phyloP scores from a whole-genome alignment of 2,329 filamentous ascomycete species.

The Fusarium sterilihyphosum region DNA sequence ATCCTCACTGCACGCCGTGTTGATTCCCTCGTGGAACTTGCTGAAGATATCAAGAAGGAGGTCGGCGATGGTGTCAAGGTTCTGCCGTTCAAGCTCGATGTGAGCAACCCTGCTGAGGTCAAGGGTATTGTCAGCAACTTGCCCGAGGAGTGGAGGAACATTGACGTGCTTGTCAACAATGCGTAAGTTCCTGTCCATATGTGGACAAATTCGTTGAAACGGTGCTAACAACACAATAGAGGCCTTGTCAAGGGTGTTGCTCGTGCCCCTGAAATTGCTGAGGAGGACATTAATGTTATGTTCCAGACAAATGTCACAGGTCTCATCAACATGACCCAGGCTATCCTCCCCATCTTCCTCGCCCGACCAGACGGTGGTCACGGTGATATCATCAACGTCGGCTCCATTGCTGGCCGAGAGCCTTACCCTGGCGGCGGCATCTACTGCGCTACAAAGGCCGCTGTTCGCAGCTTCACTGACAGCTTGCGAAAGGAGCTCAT shows the following conservation, averaged over 20 bases:
- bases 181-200: conserved; percentile 69
- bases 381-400: conserved; percentile 95
- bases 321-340: conserved; percentile 96
- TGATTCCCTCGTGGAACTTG: conserved; percentile 80
- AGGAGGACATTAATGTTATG: conserved; percentile 87
- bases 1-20: conserved; percentile 89
- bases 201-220: neutral
- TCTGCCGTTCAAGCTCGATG: conserved; percentile 83
- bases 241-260: conserved; percentile 91
- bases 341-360: conserved; percentile 84
- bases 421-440: conserved; percentile 87
- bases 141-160: conserved; percentile 83
- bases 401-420: conserved; percentile 87
- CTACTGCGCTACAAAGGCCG: conserved; percentile 94
- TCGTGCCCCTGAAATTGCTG: conserved; percentile 82
- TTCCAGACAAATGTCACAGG: conserved; percentile 94
- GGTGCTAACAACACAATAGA: conserved; percentile 54
- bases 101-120: conserved; percentile 82
- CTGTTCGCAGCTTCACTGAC: conserved; percentile 86
- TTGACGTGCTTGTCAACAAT: conserved; percentile 95
- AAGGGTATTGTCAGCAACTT: conserved; percentile 75
- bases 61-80: conserved; percentile 85
- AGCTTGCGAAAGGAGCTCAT: conserved; percentile 85
- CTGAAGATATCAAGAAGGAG: conserved; percentile 78
- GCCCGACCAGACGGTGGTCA: conserved; percentile 76